phyloP scores from a whole-genome alignment of 2,329 filamentous ascomycete genomes.

The Xylariales sp. region DNA sequence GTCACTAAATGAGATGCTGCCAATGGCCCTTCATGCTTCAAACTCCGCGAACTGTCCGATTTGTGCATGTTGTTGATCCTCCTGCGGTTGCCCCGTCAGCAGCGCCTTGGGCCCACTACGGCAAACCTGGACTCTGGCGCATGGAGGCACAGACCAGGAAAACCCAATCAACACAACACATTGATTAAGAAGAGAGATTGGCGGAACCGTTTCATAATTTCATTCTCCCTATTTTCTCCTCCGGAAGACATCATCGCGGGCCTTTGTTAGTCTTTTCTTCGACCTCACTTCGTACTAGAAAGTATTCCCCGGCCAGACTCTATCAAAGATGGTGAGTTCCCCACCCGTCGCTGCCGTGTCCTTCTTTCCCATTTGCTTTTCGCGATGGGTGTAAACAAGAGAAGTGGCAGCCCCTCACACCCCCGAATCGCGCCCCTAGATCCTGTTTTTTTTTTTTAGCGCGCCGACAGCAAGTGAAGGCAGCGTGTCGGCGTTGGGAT shows the following conservation, averaged over 20 bases:
- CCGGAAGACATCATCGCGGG: slow-evolving; percentile 23
- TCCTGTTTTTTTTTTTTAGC: slow-evolving; percentile 25
- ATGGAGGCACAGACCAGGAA: slow-evolving; percentile 15
- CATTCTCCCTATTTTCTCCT: slow-evolving; percentile 17
- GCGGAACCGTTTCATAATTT: slow-evolving; percentile 14
- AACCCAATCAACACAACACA: slow-evolving; percentile 5
- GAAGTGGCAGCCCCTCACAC: background rate
- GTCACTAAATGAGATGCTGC: too few species aligned
- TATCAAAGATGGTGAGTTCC: slow-evolving; percentile 24
- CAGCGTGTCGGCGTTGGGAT: slow-evolving; percentile 18
- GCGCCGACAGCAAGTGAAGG: slow-evolving; percentile 16
- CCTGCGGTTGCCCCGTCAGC: too few species aligned
- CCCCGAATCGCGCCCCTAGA: slow-evolving; percentile 8
- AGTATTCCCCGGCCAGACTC: background rate
- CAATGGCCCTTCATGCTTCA: too few species aligned
- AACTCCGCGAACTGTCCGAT: too few species aligned
- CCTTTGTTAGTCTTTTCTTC: slow-evolving; percentile 11
- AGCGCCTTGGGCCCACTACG: too few species aligned
- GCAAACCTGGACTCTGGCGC: too few species aligned
- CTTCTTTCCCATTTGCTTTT: background rate
- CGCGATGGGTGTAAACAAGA: slow-evolving; percentile 5
- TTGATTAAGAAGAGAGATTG: slow-evolving; percentile 3
- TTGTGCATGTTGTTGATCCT: too few species aligned
- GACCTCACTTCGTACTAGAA: slow-evolving; percentile 1
- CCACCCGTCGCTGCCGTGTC: background rate